Base-by-base conservation (phyloP, 2,329 filamentous ascomycete species). In the Clarireedia paspali region DNA sequence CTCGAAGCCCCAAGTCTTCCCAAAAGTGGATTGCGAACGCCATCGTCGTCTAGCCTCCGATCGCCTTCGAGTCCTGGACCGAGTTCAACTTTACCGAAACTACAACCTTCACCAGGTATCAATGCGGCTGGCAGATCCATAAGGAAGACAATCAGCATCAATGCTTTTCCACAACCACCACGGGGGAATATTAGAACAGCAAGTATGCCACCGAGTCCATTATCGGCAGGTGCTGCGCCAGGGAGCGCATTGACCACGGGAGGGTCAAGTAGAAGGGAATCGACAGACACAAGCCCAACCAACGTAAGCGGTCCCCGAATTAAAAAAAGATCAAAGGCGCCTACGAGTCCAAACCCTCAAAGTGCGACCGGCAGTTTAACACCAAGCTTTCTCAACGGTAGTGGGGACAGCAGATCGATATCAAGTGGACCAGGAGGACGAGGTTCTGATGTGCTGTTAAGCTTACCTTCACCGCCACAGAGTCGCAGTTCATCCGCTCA, bases 401-500 rank as follows among this genome's bases (percentile, higher is more conserved):
- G 82, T 55, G 88, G 83, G 40, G 89, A 94, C 63, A 86, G 84
- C 49, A 90, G 88, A 66, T 85, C 87, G 2, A 83, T 91, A 38
- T 76, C 79, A 1, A 80, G 80, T 56, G 77, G 75, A 38, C 76
- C 79, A 36, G 81, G 80, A 52, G 75, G 81, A 27, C 80, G 87
- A 63, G 85, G 84, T 66, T 88, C 86, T 0, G 88, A 91, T 64
- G 87, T 86, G 24, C 76, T 90, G 39, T 82, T 89, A 57, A 91
- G 86, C 68, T 76, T 91, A 17, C 83, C 87, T 3, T 96, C 91
- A 4, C 89, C 89, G 5, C 84, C 91, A 0, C 89, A 92, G 63
- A 97, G 92, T 70, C 82, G 91, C 61, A 95, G 87, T 68, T 96
- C 92, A 26, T 96, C 92, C 26, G 89, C 91, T 0, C 88, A 96